Percentiles rank a stretch among this genome's conserved stretches.
These are phyloP conservation scores for Backusella liffmaniae DNA, from an alignment of 192 early-diverging fungal species.

Conservation along the genomic window DNA sequence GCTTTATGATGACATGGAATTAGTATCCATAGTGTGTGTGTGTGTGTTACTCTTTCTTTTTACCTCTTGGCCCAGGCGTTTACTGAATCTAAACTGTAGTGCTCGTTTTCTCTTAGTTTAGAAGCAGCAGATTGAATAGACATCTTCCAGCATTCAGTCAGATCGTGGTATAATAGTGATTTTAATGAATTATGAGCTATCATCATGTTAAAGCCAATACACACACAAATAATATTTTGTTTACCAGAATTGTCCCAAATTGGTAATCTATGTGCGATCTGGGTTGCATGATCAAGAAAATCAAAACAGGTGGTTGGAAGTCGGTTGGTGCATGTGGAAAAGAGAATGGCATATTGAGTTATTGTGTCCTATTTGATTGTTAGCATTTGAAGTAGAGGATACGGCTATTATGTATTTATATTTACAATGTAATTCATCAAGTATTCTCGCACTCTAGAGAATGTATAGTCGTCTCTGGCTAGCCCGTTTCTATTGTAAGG, in stretches of 20 bases:
- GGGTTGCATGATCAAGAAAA: conserved; percentile 77
- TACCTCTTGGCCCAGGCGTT: conserved; percentile 77
- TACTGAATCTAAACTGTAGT: conserved; percentile 78
- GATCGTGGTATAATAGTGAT: conserved; percentile 61
- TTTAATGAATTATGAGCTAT: conserved; percentile 64
- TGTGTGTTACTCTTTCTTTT: background rate
- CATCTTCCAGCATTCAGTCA: conserved; percentile 77
- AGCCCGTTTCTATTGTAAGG: conserved; percentile 88
- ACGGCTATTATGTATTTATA: conserved; percentile 13
- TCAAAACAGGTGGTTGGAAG: conserved; percentile 75
- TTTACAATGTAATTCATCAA: conserved; percentile 67
- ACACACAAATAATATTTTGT: background rate
- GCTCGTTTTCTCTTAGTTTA: conserved; percentile 74
- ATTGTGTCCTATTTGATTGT: conserved; percentile 53
- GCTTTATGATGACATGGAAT: background rate
- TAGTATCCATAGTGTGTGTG: background rate
- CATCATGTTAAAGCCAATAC: background rate
- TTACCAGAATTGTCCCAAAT: conserved; percentile 64
- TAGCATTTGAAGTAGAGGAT: background rate
- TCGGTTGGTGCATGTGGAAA: conserved; percentile 63
- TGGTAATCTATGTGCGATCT: conserved; percentile 75
- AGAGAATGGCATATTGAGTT: conserved; percentile 72
- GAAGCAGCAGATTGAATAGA: conserved; percentile 72
- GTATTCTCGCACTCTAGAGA: conserved; percentile 76
- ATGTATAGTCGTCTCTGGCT: conserved; percentile 83